A percentile compares a stretch with the other conserved stretches of the same genome.
These are phyloP conservation scores for Penicillium palitans DNA, from an alignment of 2,329 filamentous ascomycete genomes.

Conservation along the genomic window DNA sequence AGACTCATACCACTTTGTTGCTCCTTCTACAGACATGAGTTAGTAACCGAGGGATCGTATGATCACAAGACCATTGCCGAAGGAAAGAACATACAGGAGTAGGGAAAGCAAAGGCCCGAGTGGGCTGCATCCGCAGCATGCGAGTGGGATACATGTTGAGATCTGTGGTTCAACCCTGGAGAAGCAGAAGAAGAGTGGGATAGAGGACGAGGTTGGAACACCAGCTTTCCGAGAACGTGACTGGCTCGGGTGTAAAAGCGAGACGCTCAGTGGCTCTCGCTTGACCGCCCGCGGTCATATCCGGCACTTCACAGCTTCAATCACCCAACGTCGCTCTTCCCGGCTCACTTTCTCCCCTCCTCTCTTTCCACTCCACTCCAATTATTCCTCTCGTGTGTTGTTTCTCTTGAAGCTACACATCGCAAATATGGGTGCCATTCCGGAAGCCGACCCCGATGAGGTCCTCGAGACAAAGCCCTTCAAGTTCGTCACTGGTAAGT, in stretches of 20 bases:
- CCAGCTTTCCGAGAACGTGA: slow-evolving; percentile 26
- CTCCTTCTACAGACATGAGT: slow-evolving; percentile 57
- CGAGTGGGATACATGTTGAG: slow-evolving; percentile 66
- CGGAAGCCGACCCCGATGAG: slow-evolving; percentile 64
- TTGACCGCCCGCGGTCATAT: slow-evolving; percentile 41
- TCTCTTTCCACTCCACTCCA: slow-evolving; percentile 23
- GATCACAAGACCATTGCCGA: slow-evolving; percentile 12
- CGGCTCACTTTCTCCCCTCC: slow-evolving; percentile 27
- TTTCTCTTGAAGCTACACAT: slow-evolving; percentile 24
- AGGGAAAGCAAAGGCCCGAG: slow-evolving; percentile 53
- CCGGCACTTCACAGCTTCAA: slow-evolving; percentile 40
- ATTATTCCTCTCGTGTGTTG: slow-evolving; percentile 16
- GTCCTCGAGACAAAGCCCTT: slow-evolving; percentile 96
- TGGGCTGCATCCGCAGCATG: slow-evolving; percentile 62
- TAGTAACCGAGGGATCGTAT: slow-evolving; percentile 38
- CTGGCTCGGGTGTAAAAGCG: slow-evolving; percentile 39
- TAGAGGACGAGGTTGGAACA: slow-evolving; percentile 22
- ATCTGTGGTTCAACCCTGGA: slow-evolving; percentile 9
- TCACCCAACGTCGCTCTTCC: slow-evolving; percentile 33
- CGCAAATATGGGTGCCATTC: slow-evolving; percentile 79
- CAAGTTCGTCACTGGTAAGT: slow-evolving; percentile 99
- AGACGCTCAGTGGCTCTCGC: slow-evolving; percentile 37
- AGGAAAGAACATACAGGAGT: slow-evolving; percentile 63
- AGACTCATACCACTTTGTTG: slow-evolving; percentile 59
- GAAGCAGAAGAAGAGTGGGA: slow-evolving; percentile 20